A percentile compares a stretch with the other conserved stretches of the same genome.
Conservation (phyloP, 371 early-diverging fungal species). For the Chytridiales sp. region DNA sequence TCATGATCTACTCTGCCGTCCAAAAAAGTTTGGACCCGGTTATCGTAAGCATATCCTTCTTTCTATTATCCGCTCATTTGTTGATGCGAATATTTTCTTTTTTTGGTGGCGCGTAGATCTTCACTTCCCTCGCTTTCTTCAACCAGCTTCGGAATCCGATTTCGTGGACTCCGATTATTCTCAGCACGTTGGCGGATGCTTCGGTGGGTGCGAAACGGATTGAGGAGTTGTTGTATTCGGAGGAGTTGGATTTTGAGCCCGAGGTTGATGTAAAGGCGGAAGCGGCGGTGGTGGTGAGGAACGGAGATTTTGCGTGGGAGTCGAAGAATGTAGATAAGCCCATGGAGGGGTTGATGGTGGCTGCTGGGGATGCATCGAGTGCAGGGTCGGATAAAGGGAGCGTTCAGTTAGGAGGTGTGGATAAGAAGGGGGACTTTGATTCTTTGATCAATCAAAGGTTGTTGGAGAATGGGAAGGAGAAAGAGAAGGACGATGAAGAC, state of each 20-base stretch:
- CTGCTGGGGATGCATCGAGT: too few relatives aligned
- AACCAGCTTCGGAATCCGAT: conserved; percentile 53
- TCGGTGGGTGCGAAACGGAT: conserved; percentile 71
- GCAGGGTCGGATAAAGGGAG: too few relatives aligned
- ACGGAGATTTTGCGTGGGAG: conserved; percentile 60
- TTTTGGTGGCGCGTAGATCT: conserved; percentile 28
- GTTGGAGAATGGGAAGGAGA: too few relatives aligned
- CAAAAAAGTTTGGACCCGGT: conserved; percentile 15
- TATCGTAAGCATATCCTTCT: conserved; percentile 4
- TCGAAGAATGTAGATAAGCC: too few relatives aligned
- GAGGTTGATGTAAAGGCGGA: conserved; percentile 2
- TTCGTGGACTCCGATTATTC: conserved; percentile 66
- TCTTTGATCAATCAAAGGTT: too few relatives aligned
- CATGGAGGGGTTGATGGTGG: too few relatives aligned
- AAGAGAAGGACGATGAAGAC: too few relatives aligned
- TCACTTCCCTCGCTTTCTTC: conserved; percentile 38
- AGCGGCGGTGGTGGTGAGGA: conserved; percentile 34
- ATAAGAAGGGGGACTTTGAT: too few relatives aligned
- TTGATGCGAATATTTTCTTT: neutral
- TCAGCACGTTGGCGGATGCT: conserved; percentile 59
- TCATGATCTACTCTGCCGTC: conserved; percentile 35
- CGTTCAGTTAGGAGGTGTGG: too few relatives aligned
- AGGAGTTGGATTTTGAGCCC: conserved; percentile 53
- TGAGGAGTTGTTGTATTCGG: conserved; percentile 62
- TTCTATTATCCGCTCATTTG: neutral